A percentile compares a stretch with the other conserved stretches of the same genome.
These are phyloP conservation scores for Coemansia sp. DNA, from an alignment of 192 early-diverging fungal genomes.

Conservation along the genomic window DNA sequence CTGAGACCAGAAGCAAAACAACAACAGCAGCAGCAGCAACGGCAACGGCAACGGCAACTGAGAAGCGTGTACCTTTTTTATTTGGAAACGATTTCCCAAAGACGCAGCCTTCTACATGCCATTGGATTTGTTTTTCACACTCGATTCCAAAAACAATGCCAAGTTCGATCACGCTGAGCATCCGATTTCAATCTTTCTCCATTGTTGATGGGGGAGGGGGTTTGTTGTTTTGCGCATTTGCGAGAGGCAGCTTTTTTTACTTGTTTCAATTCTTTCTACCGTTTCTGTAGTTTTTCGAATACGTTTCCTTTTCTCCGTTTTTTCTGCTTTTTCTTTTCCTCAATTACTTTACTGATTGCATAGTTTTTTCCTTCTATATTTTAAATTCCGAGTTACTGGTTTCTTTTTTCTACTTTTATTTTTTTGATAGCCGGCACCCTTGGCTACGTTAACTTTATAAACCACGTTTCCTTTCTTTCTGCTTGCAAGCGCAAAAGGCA, in stretches of 20 bases:
- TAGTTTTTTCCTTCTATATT: not conserved
- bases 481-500: too few relatives aligned
- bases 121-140: not conserved
- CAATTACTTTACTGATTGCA: slow-evolving; percentile 1
- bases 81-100: not conserved
- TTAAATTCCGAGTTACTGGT: not conserved
- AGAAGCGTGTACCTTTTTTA: too few relatives aligned
- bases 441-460: not conserved
- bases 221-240: not conserved
- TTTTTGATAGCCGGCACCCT: not conserved
- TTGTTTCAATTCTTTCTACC: not conserved
- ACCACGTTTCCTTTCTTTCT: not conserved
- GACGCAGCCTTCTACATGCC: not conserved
- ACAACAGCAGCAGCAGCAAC: too few relatives aligned
- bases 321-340: not conserved
- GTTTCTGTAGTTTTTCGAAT: not conserved
- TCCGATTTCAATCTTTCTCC: not conserved
- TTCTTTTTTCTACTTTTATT: not conserved
- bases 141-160: not conserved
- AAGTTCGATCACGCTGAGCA: not conserved
- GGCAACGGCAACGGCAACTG: too few relatives aligned
- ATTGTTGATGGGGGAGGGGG: not conserved
- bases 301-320: not conserved
- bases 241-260: too few relatives aligned
- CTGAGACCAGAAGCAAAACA: too few relatives aligned